These are phyloP conservation scores for Cryptococcus sp. DNA, from an alignment of 1,284 basidiomycete genomes.

Conservation along the genomic window DNA sequence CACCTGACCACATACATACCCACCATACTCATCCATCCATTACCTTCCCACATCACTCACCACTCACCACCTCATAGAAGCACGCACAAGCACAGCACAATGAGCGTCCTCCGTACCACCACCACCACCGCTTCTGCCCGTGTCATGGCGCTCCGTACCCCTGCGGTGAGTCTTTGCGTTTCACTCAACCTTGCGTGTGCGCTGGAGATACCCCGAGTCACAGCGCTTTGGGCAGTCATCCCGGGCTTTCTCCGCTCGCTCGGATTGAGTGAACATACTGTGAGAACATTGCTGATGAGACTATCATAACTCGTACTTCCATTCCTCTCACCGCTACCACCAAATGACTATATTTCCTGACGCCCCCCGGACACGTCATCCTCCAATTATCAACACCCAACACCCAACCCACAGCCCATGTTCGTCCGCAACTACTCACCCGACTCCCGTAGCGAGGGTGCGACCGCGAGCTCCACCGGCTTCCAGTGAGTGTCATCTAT, in stretches of 20 bases:
- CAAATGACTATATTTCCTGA: background rate
- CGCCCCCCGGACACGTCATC: background rate
- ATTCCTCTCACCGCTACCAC: background rate
- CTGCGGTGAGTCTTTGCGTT: slow-evolving; percentile 19
- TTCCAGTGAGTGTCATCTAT: slow-evolving; percentile 38
- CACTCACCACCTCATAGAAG: background rate
- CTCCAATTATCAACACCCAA: too few relatives aligned
- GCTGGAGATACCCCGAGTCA: background rate
- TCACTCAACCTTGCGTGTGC: background rate
- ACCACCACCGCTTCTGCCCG: slow-evolving; percentile 17
- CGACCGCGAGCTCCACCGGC: slow-evolving; percentile 44
- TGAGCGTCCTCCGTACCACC: slow-evolving; percentile 17
- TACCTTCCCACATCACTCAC: background rate
- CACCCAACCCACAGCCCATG: slow-evolving; percentile 24
- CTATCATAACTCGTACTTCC: background rate
- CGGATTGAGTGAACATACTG: background rate
- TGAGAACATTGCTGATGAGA: background rate
- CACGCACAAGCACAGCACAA: slow-evolving; percentile 4
- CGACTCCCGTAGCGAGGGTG: slow-evolving; percentile 39
- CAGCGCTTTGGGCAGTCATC: background rate
- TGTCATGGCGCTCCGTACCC: slow-evolving; percentile 21
- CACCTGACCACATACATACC: background rate
- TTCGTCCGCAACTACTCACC: slow-evolving; percentile 42
- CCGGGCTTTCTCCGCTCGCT: background rate
- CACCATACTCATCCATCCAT: too few relatives aligned